These are phyloP conservation scores for Amphibolis antarctica DNA, from an alignment of 106 monocot genomes.

Conservation along the genomic window DNA sequence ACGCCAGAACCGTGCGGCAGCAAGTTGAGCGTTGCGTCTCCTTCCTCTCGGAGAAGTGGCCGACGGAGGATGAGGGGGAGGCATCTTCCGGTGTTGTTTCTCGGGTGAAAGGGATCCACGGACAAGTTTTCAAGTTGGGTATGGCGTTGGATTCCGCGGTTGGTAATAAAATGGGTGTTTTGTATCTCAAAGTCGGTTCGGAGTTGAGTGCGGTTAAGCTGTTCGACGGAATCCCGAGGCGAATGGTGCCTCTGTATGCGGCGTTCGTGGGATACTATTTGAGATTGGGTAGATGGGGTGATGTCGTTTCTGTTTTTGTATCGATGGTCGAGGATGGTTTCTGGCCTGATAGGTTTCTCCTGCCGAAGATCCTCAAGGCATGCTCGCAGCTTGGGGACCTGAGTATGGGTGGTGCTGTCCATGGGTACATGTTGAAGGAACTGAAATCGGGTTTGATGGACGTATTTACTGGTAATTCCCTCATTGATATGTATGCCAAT, in stretches of 20 bases:
- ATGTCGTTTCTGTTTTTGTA: slow-evolving; percentile 9
- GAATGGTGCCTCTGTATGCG: slow-evolving; percentile 6
- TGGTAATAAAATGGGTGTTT: slow-evolving; percentile 3
- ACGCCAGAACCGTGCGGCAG: neutral
- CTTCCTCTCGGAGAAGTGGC: neutral
- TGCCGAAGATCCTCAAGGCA: slow-evolving; percentile 28
- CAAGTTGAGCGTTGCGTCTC: slow-evolving; percentile 9
- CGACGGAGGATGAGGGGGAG: neutral
- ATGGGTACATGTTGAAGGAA: slow-evolving; percentile 18
- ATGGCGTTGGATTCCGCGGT: neutral
- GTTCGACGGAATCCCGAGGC: slow-evolving; percentile 10
- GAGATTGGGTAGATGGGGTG: slow-evolving; percentile 7
- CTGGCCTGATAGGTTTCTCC: slow-evolving; percentile 22
- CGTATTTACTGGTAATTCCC: slow-evolving; percentile 35
- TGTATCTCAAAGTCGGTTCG: neutral
- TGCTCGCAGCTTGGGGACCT: slow-evolving; percentile 14
- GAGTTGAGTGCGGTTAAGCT: neutral
- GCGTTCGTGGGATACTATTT: slow-evolving; percentile 1
- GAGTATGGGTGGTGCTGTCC: slow-evolving; percentile 7
- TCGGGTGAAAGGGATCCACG: slow-evolving; percentile 4
- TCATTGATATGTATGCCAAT: slow-evolving; percentile 47
- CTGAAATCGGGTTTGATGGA: slow-evolving; percentile 13
- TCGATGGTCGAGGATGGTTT: slow-evolving; percentile 17
- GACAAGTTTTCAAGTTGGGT: slow-evolving; percentile 7
- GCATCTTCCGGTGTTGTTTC: neutral